Evolutionary conservation across 345 rosid genomes (phyloP).

Genomic region (Crucihimalaya himalaica): DNA sequence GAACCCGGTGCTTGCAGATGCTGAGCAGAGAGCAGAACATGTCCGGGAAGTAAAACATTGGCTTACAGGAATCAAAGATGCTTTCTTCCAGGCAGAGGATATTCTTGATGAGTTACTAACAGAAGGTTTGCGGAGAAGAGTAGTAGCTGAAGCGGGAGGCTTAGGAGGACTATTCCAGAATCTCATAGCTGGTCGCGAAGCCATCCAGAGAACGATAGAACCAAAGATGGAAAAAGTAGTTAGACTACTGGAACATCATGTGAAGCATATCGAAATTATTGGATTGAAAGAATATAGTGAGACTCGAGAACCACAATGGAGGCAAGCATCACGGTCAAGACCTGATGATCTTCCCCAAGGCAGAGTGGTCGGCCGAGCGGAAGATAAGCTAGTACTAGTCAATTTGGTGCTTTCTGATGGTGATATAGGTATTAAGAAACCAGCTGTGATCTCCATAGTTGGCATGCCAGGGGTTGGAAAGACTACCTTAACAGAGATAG

Average conservation of each 20-base stretch:
- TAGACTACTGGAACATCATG: constrained; percentile 31
- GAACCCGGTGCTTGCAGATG: constrained; percentile 34
- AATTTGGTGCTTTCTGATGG: constrained; percentile 29
- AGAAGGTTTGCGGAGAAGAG: constrained; percentile 38
- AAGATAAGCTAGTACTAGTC: constrained; percentile 32
- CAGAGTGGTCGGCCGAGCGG: constrained; percentile 28
- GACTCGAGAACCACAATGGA: constrained; percentile 33
- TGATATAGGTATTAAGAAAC: background rate
- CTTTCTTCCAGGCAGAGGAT: constrained; percentile 42
- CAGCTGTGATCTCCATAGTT: constrained; percentile 39
- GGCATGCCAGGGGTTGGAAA: constrained; percentile 48
- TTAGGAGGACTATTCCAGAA: constrained; percentile 29
- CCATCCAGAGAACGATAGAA: constrained; percentile 31
- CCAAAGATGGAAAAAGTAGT: constrained; percentile 35
- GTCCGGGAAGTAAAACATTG: constrained; percentile 34
- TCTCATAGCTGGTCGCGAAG: constrained; percentile 25
- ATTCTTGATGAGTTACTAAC: constrained; percentile 39
- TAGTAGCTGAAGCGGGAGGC: constrained; percentile 35
- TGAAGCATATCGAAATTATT: constrained; percentile 28
- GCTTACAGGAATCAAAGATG: constrained; percentile 39
- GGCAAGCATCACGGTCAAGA: constrained; percentile 35
- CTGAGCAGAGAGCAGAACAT: constrained; percentile 40
- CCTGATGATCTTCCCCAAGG: constrained; percentile 35
- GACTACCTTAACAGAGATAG: constrained; percentile 41
- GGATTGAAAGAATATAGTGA: constrained; percentile 36